Conservation (phyloP, 495 filamentous ascomycete genomes). For the Aspergillus incahuasiensis region DNA sequence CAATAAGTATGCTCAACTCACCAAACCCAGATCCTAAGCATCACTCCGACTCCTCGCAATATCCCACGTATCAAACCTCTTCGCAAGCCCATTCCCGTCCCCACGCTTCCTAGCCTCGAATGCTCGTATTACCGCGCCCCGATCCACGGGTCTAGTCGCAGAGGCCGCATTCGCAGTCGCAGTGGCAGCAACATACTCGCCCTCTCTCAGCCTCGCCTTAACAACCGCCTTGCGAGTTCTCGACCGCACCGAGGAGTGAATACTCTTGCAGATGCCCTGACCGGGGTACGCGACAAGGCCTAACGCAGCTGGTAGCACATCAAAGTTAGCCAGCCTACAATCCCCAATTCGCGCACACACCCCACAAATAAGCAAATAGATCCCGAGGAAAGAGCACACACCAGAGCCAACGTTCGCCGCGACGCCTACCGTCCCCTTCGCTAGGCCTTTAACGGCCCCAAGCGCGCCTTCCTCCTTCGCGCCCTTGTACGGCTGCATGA, state of each 20-base stretch:
- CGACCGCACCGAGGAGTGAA: constrained; percentile 18
- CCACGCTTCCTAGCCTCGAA: not conserved
- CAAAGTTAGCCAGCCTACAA: not conserved
- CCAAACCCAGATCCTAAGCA: not conserved
- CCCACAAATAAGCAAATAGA: not conserved
- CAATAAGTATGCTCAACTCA: no score
- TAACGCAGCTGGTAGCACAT: constrained; percentile 16
- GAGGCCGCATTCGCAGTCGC: not conserved
- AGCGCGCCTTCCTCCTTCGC: constrained; percentile 53
- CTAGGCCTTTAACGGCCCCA: constrained; percentile 63
- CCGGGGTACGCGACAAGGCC: constrained; percentile 25
- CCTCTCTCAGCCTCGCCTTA: constrained; percentile 16
- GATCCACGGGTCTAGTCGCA: not conserved
- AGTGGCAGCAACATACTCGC: not conserved
- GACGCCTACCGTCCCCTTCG: constrained; percentile 70
- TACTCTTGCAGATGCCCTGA: constrained; percentile 24
- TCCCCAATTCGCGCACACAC: not conserved
- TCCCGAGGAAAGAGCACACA: constrained; percentile 8
- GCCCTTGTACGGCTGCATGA: constrained; percentile 60
- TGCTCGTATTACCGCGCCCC: not conserved
- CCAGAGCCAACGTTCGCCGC: constrained; percentile 54
- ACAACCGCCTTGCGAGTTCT: constrained; percentile 22
- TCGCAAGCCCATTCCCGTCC: not conserved
- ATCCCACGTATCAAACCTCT: constrained; percentile 11
- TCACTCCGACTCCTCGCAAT: not conserved